Conservation (phyloP, 768 basidiomycete genomes). For the Lepiota brunneoincarnata region DNA sequence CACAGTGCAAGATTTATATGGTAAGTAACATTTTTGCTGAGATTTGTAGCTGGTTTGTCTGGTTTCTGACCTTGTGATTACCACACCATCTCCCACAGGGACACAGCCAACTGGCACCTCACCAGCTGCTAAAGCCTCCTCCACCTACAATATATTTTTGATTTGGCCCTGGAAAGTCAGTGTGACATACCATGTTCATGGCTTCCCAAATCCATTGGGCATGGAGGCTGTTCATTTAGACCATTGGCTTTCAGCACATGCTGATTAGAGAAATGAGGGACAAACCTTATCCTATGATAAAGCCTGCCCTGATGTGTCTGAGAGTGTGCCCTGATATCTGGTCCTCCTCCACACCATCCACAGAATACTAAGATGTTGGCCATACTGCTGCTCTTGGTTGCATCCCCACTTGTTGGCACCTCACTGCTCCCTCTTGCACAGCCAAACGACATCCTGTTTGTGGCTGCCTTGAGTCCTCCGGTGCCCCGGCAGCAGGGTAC, state of each 20-base stretch:
- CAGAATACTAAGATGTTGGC: no score
- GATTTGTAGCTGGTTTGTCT: slow-evolving; percentile 94
- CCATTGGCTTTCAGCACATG: no score
- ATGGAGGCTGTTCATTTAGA: slow-evolving; percentile 1
- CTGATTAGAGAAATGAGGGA: no score
- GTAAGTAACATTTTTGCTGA: slow-evolving; percentile 30
- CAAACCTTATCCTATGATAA: no score
- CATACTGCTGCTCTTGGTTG: neutral
- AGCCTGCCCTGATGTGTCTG: no score
- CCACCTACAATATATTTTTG: slow-evolving; percentile 46
- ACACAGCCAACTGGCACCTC: slow-evolving; percentile 98
- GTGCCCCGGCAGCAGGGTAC: slow-evolving; percentile 20
- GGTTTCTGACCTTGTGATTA: slow-evolving; percentile 89
- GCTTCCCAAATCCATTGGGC: slow-evolving; percentile 79
- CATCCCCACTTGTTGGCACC: neutral
- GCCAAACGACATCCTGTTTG: neutral
- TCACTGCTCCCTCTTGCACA: slow-evolving; percentile 1
- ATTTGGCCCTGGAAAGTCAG: slow-evolving; percentile 12
- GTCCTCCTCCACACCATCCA: no score
- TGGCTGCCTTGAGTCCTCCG: neutral
- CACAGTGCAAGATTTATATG: no score
- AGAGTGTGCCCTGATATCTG: no score
- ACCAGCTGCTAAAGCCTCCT: slow-evolving; percentile 77
- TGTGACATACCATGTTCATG: slow-evolving; percentile 65
- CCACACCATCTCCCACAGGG: slow-evolving; percentile 73